Conservation (phyloP, 78 protist species). For the Chrysochromulina parva region DNA sequence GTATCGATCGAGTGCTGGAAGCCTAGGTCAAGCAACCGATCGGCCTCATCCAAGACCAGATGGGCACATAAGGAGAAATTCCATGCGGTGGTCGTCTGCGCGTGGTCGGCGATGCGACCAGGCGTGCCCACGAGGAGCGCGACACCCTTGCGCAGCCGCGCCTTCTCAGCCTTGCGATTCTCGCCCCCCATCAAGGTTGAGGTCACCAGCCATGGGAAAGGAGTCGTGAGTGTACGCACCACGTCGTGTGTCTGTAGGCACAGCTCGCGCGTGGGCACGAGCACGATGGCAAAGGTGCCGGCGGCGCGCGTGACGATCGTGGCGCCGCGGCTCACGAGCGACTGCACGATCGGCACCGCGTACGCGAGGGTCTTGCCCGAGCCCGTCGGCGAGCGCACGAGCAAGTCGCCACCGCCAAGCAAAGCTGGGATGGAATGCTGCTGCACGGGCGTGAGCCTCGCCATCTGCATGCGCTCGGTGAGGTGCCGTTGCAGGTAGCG, state of each 20-base stretch:
- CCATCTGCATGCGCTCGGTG: background rate
- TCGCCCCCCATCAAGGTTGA: constrained; percentile 86
- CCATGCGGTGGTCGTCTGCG: background rate
- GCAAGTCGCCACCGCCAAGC: constrained; percentile 69
- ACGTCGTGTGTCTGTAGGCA: constrained; percentile 71
- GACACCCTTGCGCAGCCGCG: constrained; percentile 85
- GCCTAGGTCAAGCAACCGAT: constrained; percentile 74
- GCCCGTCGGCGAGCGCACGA: constrained; percentile 92
- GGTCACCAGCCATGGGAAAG: constrained; percentile 66
- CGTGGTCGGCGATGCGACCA: constrained; percentile 83
- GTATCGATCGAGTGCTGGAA: constrained; percentile 63
- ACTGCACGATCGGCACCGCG: constrained; percentile 76
- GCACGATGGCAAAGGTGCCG: constrained; percentile 67
- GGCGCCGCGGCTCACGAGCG: background rate
- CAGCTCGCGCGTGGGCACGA: constrained; percentile 93
- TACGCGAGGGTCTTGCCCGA: constrained; percentile 92
- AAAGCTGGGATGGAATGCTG: constrained; percentile 51
- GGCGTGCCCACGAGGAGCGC: constrained; percentile 80
- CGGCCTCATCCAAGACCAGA: constrained; percentile 90
- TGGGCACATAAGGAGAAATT: background rate
- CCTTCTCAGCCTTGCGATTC: constrained; percentile 73
- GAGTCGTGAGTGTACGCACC: constrained; percentile 39
- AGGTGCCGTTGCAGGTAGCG: background rate
- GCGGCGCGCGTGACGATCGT: constrained; percentile 36
- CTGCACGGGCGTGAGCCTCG: constrained; percentile 53